phyloP scores from a whole-genome alignment of 2,329 filamentous ascomycete genomes.

The Monilinia vaccinii-corymbosi region DNA sequence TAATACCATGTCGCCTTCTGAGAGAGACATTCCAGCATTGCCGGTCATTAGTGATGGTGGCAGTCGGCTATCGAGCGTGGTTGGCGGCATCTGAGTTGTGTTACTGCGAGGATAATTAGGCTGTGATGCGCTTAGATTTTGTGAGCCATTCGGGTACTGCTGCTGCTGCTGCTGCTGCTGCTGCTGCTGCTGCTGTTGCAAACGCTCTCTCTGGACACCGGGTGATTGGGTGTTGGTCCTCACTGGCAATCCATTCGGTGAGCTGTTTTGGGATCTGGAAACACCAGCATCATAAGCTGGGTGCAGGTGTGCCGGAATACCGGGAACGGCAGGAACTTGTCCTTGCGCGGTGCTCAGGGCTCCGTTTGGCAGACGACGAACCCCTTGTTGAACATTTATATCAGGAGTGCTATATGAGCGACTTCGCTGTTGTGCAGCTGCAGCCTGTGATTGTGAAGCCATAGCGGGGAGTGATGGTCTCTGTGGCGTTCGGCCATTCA shows the following conservation, averaged over 20 bases:
- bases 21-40: slow-evolving; percentile 11
- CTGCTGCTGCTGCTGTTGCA: too few relatives aligned
- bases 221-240: slow-evolving; percentile 65
- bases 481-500: slow-evolving; percentile 56
- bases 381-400: slow-evolving; percentile 59
- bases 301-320: slow-evolving; percentile 63
- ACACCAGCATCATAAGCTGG: slow-evolving; percentile 52
- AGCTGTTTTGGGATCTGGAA: slow-evolving; percentile 73
- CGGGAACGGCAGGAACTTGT: slow-evolving; percentile 60
- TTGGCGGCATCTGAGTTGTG: slow-evolving; percentile 25
- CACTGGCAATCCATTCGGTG: slow-evolving; percentile 60
- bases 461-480: slow-evolving; percentile 74
- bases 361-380: slow-evolving; percentile 42
- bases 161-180: slow-evolving; percentile 32
- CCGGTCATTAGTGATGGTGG: slow-evolving; percentile 35
- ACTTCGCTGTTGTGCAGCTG: slow-evolving; percentile 54
- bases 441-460: slow-evolving; percentile 41
- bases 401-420: slow-evolving; percentile 93
- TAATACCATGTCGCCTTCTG: slow-evolving; percentile 41
- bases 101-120: slow-evolving; percentile 31
- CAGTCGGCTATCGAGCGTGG: slow-evolving; percentile 29
- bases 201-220: slow-evolving; percentile 53
- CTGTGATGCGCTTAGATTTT: slow-evolving; percentile 5
- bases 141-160: slow-evolving; percentile 28
- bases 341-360: slow-evolving; percentile 31